Conservation (phyloP, 75 land plant genomes). For the Larix kaempferi region DNA sequence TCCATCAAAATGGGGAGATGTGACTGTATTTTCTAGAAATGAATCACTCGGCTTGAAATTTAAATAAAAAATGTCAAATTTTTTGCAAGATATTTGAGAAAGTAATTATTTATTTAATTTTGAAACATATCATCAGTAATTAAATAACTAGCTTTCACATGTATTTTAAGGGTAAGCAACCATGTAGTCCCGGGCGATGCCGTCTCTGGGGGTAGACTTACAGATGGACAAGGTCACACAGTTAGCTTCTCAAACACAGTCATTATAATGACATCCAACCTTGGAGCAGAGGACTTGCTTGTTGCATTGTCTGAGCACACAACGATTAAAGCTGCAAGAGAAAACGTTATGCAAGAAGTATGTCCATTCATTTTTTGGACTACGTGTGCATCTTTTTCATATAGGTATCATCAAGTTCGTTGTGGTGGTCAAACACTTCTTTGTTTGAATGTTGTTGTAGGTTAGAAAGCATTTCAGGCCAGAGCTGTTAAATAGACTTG, state of each 20-base stretch:
- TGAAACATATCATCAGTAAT: too few relatives aligned
- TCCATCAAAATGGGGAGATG: too few relatives aligned
- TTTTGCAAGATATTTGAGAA: too few relatives aligned
- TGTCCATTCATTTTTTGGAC: not conserved
- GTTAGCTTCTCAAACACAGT: conserved; percentile 89
- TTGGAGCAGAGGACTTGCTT: conserved; percentile 93
- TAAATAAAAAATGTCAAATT: too few relatives aligned
- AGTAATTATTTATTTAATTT: too few relatives aligned
- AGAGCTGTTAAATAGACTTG: conserved; percentile 87
- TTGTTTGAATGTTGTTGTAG: conserved; percentile 23
- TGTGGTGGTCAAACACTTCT: not conserved
- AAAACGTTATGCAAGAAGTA: conserved; percentile 82
- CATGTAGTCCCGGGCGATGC: too few relatives aligned
- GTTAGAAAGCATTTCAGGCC: conserved; percentile 89
- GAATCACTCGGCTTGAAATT: too few relatives aligned
- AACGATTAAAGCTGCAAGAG: conserved; percentile 64
- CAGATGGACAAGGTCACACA: conserved; percentile 96
- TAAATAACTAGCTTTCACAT: too few relatives aligned
- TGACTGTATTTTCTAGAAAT: too few relatives aligned
- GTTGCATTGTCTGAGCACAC: conserved; percentile 60
- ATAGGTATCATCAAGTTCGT: not conserved
- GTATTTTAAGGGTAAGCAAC: too few relatives aligned
- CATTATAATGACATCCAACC: conserved; percentile 91
- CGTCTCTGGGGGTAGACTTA: conserved; percentile 63
- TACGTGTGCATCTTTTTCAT: not conserved